A percentile compares a stretch with the other conserved stretches of the same genome.
phyloP scores from a whole-genome alignment of 164 flowering plant genomes.

The Sextonia rubra region DNA sequence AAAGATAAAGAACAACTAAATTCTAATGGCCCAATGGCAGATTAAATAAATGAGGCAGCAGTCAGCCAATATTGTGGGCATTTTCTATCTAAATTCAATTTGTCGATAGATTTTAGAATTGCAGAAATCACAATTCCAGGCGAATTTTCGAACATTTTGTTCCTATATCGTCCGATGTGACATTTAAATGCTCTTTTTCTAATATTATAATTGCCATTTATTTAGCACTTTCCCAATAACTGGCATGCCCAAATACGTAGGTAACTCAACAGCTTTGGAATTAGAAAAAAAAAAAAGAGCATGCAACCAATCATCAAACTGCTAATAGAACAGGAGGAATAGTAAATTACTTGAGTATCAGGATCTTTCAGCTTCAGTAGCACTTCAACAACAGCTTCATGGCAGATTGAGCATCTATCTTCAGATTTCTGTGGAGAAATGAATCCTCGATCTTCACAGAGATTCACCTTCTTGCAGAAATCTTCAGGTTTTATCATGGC shows the following conservation, averaged over 20 bases:
- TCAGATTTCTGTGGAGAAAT: constrained; percentile 19
- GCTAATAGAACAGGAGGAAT: not conserved
- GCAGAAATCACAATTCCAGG: not conserved
- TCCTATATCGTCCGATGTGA: not conserved
- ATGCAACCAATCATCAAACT: not conserved
- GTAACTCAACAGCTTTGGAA: not conserved
- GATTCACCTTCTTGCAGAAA: constrained; percentile 62
- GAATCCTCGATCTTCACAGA: constrained; percentile 38
- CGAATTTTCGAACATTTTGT: not conserved
- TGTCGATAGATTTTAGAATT: not conserved
- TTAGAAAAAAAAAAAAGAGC: not conserved
- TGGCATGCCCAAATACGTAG: not conserved
- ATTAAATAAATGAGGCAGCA: no score
- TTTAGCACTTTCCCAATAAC: not conserved
- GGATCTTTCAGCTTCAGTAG: constrained; percentile 77
- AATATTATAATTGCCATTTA: not conserved
- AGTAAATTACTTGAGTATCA: constrained; percentile 66
- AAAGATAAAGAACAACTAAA: no score
- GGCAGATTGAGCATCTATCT: constrained; percentile 66
- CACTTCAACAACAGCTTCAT: constrained; percentile 50
- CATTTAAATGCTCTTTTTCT: not conserved
- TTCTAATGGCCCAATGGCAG: no score
- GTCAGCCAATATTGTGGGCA: no score
- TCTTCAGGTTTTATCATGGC: constrained; percentile 44
- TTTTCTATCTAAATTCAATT: no score